These are phyloP conservation scores for Ascochyta koolunga DNA, from an alignment of 2,329 filamentous ascomycete species.

Conservation along the genomic window DNA sequence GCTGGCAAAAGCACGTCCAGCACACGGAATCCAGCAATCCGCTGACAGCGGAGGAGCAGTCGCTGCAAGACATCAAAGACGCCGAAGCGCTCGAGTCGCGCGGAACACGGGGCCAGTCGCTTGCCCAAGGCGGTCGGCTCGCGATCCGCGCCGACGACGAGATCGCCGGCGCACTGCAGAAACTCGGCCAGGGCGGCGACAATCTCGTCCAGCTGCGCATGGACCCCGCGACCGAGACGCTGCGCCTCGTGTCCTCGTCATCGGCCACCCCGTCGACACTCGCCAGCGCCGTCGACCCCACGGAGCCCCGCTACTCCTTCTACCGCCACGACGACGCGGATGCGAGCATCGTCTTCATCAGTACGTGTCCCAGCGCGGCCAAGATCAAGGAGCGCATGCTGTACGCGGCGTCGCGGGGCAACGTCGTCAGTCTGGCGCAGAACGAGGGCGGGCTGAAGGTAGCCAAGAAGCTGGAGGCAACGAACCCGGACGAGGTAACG, in stretches of 20 bases:
- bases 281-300: conserved; percentile 64
- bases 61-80: conserved; percentile 73
- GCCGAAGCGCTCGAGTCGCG: conserved; percentile 76
- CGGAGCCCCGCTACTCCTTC: conserved; percentile 78
- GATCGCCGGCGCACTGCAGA: conserved; percentile 68
- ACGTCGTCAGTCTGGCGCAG: conserved; percentile 70
- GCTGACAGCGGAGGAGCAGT: conserved; percentile 78
- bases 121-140: conserved; percentile 46
- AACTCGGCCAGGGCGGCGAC: conserved; percentile 59
- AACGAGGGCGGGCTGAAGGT: conserved; percentile 68
- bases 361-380: conserved; percentile 74
- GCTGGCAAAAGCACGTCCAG: conserved; percentile 75
- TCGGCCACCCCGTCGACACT: conserved; percentile 64
- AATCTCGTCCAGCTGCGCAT: conserved; percentile 74
- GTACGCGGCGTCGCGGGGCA: conserved; percentile 69
- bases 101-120: conserved; percentile 64
- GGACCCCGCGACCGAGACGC: conserved; percentile 70
- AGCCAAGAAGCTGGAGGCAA: conserved; percentile 71
- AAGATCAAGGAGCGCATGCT: conserved; percentile 87
- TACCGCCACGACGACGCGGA: conserved; percentile 69
- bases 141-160: conserved; percentile 64
- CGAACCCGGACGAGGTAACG: conserved; percentile 71
- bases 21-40: conserved; percentile 68
- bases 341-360: conserved; percentile 74
- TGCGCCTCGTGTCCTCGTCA: conserved; percentile 67